These are phyloP conservation scores for Trichaptum fuscoviolaceum DNA, from an alignment of 768 basidiomycete species.

Conservation along the genomic window DNA sequence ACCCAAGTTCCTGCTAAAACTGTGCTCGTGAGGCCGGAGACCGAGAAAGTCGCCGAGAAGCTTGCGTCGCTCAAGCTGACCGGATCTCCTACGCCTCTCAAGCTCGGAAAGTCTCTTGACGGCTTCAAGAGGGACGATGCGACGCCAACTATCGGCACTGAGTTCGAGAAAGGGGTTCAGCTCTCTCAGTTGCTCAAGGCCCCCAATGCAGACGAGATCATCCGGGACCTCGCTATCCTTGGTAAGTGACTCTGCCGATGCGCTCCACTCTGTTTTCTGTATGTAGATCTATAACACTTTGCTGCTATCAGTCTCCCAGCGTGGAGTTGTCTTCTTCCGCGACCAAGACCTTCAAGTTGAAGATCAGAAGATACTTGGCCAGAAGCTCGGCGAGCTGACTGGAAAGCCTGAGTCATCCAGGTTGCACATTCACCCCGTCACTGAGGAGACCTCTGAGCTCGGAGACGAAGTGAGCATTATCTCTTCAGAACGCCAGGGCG, in stretches of 20 bases:
- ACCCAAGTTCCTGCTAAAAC: not conserved
- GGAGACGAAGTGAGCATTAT: constrained; percentile 52
- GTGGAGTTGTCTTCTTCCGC: constrained; percentile 28
- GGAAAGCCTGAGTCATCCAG: constrained; percentile 43
- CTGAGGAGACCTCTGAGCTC: constrained; percentile 42
- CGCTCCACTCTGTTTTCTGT: too few species aligned
- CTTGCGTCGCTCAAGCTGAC: not conserved
- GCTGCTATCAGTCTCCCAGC: constrained; percentile 28
- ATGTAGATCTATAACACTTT: too few species aligned
- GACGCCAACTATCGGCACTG: constrained; percentile 56
- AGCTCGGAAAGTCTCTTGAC: constrained; percentile 24
- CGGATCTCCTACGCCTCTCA: not conserved
- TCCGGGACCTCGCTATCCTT: constrained; percentile 50
- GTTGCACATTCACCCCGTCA: constrained; percentile 54
- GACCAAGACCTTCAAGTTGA: constrained; percentile 28
- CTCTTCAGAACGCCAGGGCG: constrained; percentile 25
- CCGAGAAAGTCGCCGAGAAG: not conserved
- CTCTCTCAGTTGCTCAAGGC: constrained; percentile 40
- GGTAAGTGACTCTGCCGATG: constrained; percentile 7
- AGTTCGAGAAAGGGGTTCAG: constrained; percentile 42
- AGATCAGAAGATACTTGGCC: constrained; percentile 23
- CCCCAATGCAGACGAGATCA: constrained; percentile 42
- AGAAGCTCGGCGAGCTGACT: constrained; percentile 29
- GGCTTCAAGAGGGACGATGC: constrained; percentile 31
- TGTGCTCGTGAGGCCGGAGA: not conserved